Evolutionary conservation across 1,284 basidiomycete species (phyloP).

Genomic region (Melampsora abietis-canadensis): DNA sequence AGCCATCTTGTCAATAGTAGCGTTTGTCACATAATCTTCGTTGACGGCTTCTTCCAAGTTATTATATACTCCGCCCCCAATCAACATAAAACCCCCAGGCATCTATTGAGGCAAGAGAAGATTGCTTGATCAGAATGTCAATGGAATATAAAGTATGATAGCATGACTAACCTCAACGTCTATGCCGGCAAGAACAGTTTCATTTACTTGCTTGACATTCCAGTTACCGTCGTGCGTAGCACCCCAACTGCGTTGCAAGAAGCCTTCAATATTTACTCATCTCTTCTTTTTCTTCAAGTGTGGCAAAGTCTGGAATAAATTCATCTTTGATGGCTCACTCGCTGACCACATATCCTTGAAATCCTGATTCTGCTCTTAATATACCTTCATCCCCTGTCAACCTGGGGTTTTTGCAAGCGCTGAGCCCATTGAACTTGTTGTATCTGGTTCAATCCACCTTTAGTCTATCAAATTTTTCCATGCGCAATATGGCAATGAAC

Average conservation of each 20-base stretch:
- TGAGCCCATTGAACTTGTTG: constrained; percentile 49
- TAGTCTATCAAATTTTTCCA: neutral
- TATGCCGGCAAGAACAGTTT: constrained; percentile 14
- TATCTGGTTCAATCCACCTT: constrained; percentile 39
- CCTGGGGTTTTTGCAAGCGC: constrained; percentile 50
- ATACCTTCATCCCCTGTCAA: constrained; percentile 48
- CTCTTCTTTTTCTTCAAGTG: neutral
- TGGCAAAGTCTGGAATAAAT: too few relatives aligned
- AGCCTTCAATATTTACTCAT: neutral
- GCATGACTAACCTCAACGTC: constrained; percentile 9
- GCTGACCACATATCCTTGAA: constrained; percentile 51
- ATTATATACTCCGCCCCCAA: constrained; percentile 27
- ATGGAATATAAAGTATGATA: too few relatives aligned
- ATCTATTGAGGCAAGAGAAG: neutral
- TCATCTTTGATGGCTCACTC: constrained; percentile 44
- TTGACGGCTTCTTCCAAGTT: constrained; percentile 24
- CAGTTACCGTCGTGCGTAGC: constrained; percentile 16
- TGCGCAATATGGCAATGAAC: neutral
- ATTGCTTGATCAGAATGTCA: neutral
- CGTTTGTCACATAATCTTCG: constrained; percentile 4
- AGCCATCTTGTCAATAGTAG: constrained; percentile 15
- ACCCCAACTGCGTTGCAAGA: neutral
- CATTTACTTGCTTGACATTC: constrained; percentile 9
- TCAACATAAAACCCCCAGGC: constrained; percentile 7
- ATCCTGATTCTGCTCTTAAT: constrained; percentile 51